Evolutionary conservation across 176 grass and related monocot genomes (phyloP).

Genomic region (Phragmites australis): DNA sequence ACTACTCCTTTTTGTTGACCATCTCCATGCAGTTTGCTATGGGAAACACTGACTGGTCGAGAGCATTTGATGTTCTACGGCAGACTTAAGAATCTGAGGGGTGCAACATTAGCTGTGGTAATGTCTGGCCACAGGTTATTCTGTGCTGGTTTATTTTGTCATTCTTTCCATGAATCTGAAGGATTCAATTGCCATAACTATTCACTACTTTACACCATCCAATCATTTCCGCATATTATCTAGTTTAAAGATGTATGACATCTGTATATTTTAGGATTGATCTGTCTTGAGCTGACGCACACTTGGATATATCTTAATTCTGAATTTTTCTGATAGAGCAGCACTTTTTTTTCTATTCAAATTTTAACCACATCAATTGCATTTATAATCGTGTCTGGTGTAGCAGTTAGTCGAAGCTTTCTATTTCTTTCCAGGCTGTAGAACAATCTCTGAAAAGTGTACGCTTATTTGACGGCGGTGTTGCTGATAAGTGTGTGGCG

Average conservation of each 20-base stretch:
- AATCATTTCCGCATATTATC: background rate
- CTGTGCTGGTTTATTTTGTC: background rate
- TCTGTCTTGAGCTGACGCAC: background rate
- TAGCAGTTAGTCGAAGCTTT: background rate
- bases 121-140: background rate
- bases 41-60: constrained; percentile 82
- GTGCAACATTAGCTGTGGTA: constrained; percentile 55
- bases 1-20: background rate
- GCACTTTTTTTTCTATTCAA: background rate
- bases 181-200: background rate
- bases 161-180: background rate
- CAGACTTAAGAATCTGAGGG: constrained; percentile 82
- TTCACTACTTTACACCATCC: background rate
- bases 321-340: background rate
- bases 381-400: background rate
- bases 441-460: constrained; percentile 74
- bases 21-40: constrained; percentile 70
- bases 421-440: constrained; percentile 55
- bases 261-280: background rate
- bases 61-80: constrained; percentile 95
- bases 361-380: background rate
- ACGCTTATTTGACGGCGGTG: constrained; percentile 50
- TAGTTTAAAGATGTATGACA: background rate
- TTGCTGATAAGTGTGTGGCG: constrained; percentile 62
- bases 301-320: background rate